Base-by-base conservation (phyloP, 257 asterid genomes). In the Cordia subcordata region DNA sequence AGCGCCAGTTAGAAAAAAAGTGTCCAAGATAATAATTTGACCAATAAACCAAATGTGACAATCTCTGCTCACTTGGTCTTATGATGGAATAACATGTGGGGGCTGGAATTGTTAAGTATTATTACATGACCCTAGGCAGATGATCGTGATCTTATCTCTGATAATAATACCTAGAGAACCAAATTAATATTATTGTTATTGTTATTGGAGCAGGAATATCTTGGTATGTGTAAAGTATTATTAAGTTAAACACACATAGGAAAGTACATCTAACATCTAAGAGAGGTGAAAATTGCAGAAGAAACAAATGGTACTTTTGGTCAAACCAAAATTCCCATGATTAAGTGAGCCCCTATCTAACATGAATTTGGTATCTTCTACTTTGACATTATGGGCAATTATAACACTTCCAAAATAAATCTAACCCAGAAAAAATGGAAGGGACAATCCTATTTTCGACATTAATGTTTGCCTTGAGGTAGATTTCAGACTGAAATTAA, bases 121-220 rank as follows among this genome's bases (percentile, higher is more conserved):
- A 61, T 69, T 69, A 27, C 40, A 55, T 45, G 49, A 16, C 68
- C 80, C 80, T 21, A 75, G 47, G 53, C 49, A 50, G 46, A 67
- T 61, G 42, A 27, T n/a, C n/a, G n/a, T 62, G 66, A 67, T 47
- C 35, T 42, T 42, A 74, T 65, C 64, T 38, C 69, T 75, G 67
- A 57, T 65, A 65, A 75, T 57, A 75, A 75, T 16, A 70, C 80
- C 76, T 69, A 70, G 80, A 70, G 80, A 66, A 57, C 40, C 64
- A 59, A 15, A 16, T 39, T 69, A 42, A 52, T 61, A 65, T 35
- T 65, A 33, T 52, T 44, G 40, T n/a, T n/a, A n/a, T n/a, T n/a
- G n/a, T n/a, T n/a, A 13, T 13, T 20, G 5, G 16, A 14, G 14
- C 46, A 49, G 45, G 71, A 64, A 69, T 69, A 69, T 69, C 63